Evolutionary conservation across 192 early-diverging fungal species (phyloP), one percentile per base, ranked within the genome.

Genomic region (Phlyctochytrium planicorne): DNA sequence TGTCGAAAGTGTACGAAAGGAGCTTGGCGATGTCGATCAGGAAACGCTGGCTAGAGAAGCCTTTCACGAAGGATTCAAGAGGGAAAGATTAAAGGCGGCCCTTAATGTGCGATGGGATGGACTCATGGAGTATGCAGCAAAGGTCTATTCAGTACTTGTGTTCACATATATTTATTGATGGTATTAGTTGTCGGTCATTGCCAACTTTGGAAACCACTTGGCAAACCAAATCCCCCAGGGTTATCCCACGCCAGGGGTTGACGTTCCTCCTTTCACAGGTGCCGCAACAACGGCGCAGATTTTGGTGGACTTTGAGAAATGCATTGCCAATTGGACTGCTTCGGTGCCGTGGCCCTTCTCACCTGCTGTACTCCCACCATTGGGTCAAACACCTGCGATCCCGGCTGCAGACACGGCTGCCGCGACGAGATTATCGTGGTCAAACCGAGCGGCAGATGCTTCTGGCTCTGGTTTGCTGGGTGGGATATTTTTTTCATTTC

Each of bases 191-290:
- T 27, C 69, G 4, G 56, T 72, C 1, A 37, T 79, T n/a, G 73
- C 67, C 1, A 69, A 31, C 10, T 79, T 70, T 59, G 78, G 78
- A 10, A 79, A 79, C 56, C 70, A 76, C 59, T 34, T 79, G 1
- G 52, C 68, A 2, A 71, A 79, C 68, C 78, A 76, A 57, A 67
- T 77, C 3, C 71, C 73, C 35, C 74, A 76, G 40, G 73, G 78
- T 20, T 52, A 72, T 25, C 40, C 73, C 33, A 62, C 71, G 34
- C 71, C 77, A n/a, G 77, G 77, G 3, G 65, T 25, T 53, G 69
- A 71, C 29, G 14, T 71, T 20, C 69, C 69, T 10, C 52, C 69
- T 2, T 65, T 65, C 63, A 56, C 52, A 37, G 63, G 56, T 40
- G 69, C 17, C 1, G 20, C 20, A 14, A 65, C 35, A 0, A 59